phyloP scores from a whole-genome alignment of 192 early-diverging fungal genomes.

The Anaeromyces robustus region DNA sequence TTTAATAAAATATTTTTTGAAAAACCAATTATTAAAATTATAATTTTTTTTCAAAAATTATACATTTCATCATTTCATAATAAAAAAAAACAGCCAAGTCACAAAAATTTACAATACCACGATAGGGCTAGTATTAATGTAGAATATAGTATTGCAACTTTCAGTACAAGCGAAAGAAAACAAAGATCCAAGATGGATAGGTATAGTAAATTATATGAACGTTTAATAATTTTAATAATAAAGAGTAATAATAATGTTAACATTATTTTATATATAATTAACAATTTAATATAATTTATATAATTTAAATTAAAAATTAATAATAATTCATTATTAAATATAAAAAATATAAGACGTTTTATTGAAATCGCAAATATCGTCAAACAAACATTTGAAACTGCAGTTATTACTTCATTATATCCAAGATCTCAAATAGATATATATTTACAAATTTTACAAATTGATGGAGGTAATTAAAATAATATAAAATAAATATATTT shows the following conservation, averaged over 20 bases:
- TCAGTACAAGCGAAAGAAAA: conserved; percentile 75
- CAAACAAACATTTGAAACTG: conserved; percentile 82
- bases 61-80: no score
- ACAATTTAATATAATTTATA: no score
- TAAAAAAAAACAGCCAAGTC: conserved; percentile 23
- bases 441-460: conserved; percentile 80
- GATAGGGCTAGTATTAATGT: conserved; percentile 73
- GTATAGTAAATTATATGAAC: conserved; percentile 14
- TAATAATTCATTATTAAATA: not conserved
- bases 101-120: conserved; percentile 31
- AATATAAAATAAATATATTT: not conserved
- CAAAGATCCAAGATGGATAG: conserved; percentile 74
- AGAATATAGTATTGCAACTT: conserved; percentile 79
- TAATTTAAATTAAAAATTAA: no score
- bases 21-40: no score
- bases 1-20: no score
- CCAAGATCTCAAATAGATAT: conserved; percentile 87
- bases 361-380: conserved; percentile 73
- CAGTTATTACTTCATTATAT: conserved; percentile 54
- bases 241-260: no score
- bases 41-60: not conserved
- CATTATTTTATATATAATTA: no score
- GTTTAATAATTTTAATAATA: no score
- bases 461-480: conserved; percentile 61
- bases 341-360: conserved; percentile 34